Evolutionary conservation across 2,329 filamentous ascomycete species (phyloP).

Genomic region (Pseudocercospora eumusae): DNA sequence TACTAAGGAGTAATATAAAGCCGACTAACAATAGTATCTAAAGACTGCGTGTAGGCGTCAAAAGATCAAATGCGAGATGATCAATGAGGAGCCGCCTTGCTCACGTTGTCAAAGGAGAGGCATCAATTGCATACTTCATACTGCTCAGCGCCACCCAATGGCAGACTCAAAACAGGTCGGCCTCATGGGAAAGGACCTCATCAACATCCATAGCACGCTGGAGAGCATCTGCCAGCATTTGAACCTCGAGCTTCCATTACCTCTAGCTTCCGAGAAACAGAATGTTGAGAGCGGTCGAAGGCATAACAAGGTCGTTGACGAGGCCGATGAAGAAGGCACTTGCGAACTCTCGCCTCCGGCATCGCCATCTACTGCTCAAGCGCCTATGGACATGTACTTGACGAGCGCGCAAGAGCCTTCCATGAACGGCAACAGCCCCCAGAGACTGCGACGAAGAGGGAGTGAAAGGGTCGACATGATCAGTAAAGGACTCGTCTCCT

Average conservation of each 20-base stretch:
- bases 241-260: constrained; percentile 42
- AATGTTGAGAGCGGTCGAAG: constrained; percentile 12
- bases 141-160: constrained; percentile 54
- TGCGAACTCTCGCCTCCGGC: constrained; percentile 33
- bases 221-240: constrained; percentile 47
- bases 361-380: constrained; percentile 43
- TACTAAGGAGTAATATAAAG: too few relatives aligned
- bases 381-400: constrained; percentile 28
- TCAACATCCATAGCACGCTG: constrained; percentile 39
- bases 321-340: constrained; percentile 14
- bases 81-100: constrained; percentile 51
- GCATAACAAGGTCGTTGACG: background rate
- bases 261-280: constrained; percentile 39
- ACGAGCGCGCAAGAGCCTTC: constrained; percentile 37
- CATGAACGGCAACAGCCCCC: constrained; percentile 37
- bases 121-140: constrained; percentile 55
- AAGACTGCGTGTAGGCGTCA: constrained; percentile 53
- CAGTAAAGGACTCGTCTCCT: constrained; percentile 50
- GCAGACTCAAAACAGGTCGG: constrained; percentile 41
- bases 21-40: too few relatives aligned
- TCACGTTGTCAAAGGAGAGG: constrained; percentile 54
- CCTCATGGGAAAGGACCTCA: constrained; percentile 29
- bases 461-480: constrained; percentile 53
- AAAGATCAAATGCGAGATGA: constrained; percentile 59
- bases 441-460: constrained; percentile 42